Base-by-base conservation (phyloP, 2,329 filamentous ascomycete genomes). In the Venturia nashicola region DNA sequence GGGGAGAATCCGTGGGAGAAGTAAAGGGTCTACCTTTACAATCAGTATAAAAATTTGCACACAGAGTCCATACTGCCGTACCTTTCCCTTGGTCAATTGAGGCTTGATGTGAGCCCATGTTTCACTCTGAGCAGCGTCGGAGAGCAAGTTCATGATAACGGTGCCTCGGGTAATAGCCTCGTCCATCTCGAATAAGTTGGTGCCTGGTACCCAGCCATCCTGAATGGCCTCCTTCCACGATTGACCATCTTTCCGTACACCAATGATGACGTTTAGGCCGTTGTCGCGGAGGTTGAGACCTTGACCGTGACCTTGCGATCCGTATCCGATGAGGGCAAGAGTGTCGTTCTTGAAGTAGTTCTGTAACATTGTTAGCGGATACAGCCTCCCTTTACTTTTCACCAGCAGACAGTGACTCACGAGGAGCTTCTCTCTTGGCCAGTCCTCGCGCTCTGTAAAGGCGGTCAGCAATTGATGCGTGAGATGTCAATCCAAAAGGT, bases 341-440 rank as follows among this genome's bases (percentile, higher is more conserved):
- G 93, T 97, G 80, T 99, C 94, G 82, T 99, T 86, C 86, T 97
- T 97, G 90, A 99, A 99, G 88, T 93, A 99, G 69, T 97, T 91
- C 90, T 96, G 71, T 43, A 34, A 8, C 60, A 64, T 27, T 18
- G 36, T 62, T 36, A 36, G 51, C n/a, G 6, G 39, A 36, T 9
- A 57, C 14, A n/a, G 27, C 0, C 18, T 57, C 16, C 5, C 14
- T 6, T 7, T 36, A 36, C 27, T 9, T n/a, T n/a, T 57, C n/a
- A 3, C 39, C n/a, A 59, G 55, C 44, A 34, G 18, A 67, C 12
- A 65, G 66, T 76, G 73, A 85, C 87, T 82, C 81, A 94, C 90
- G 77, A 94, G 83, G 76, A 99, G 91, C 88, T 96, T 97, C 84
- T 97, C 93, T 78, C 89, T 86, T 71, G 94, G 94, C 94, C 94